Evolutionary conservation across 345 rosid species (phyloP).

Genomic region (Gossypium anomalum): DNA sequence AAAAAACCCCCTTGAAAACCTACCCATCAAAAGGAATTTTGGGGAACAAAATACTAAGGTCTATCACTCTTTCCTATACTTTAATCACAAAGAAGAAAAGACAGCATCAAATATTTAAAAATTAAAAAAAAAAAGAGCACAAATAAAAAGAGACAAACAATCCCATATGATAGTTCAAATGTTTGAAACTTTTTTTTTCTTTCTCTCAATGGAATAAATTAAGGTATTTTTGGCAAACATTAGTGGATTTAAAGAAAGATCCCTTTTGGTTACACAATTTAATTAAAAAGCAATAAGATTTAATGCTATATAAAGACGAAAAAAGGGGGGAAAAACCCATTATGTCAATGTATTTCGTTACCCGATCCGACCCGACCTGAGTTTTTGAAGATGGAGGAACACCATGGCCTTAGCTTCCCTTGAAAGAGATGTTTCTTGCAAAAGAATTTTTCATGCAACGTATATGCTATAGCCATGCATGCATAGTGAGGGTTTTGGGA

Average conservation of each 20-base stretch:
- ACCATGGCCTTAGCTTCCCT: too few relatives aligned
- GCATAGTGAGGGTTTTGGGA: not conserved
- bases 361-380: constrained; percentile 17
- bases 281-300: not conserved
- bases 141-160: constrained; percentile 13
- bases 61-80: constrained; percentile 16
- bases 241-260: not conserved
- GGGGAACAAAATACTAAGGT: constrained; percentile 24
- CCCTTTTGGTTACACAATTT: not conserved
- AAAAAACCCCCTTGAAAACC: constrained; percentile 32
- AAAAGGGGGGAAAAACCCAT: not conserved
- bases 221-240: not conserved
- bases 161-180: constrained; percentile 10
- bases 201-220: constrained; percentile 1
- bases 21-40: constrained; percentile 36
- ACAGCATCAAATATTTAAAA: not conserved
- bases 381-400: too few relatives aligned
- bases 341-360: constrained; percentile 23
- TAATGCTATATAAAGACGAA: constrained; percentile 5
- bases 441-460: constrained; percentile 24
- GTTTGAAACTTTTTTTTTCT: not conserved
- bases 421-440: constrained; percentile 9
- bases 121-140: not conserved
- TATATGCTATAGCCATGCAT: constrained; percentile 17
- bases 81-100: constrained; percentile 6